Evolutionary conservation across 495 filamentous ascomycete genomes (phyloP), one percentile per base, ranked within the genome.

Genomic region (Penicillium roqueforti): DNA sequence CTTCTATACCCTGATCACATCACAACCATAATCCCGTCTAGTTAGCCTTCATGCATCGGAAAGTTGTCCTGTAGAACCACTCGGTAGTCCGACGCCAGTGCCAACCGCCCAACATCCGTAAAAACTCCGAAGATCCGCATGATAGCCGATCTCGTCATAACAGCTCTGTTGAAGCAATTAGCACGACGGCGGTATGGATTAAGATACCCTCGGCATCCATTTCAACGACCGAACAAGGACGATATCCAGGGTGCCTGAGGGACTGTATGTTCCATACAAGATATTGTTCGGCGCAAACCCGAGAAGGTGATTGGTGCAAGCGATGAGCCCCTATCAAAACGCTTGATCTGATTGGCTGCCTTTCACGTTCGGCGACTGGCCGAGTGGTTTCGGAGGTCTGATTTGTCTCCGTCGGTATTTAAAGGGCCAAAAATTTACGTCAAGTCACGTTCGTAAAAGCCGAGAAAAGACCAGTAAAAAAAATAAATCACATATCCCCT

Each of bases 351-450:
- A 62, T 65, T 67, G 62, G 62, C 19, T 39, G 8, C 13, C 20
- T 23, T 49, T 49, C 40, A 36, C 6, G 16, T 36, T 36, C 32
- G 22, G 43, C 56, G 59, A 47, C 8, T 43, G 56, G 59, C 54
- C 60, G 58, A 65, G 56, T 61, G 60, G 55, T 38, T 59, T 73
- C 68, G 69, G 71, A 55, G 68, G 54, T 63, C 62, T 71, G 67
- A 71, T 71, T 65, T 73, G 68, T 66, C 62, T 67, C 70, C 72
- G 61, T 60, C 39, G 65, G 57, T 59, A 59, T 60, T 63, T 40
- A 56, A 50, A 54, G 56, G 54, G 5, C 42, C 53, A 59, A 58
- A 45, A 59, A 61, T 68, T 68, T 68, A 68, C 62, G 60, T 68
- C 58, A 64, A 50, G 38, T 34, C 42, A 45, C 40, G 37, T 42